Percentiles rank a stretch among this genome's conserved stretches.
These are phyloP conservation scores for Populus tremula DNA, from an alignment of 345 rosid genomes.

Conservation along the genomic window DNA sequence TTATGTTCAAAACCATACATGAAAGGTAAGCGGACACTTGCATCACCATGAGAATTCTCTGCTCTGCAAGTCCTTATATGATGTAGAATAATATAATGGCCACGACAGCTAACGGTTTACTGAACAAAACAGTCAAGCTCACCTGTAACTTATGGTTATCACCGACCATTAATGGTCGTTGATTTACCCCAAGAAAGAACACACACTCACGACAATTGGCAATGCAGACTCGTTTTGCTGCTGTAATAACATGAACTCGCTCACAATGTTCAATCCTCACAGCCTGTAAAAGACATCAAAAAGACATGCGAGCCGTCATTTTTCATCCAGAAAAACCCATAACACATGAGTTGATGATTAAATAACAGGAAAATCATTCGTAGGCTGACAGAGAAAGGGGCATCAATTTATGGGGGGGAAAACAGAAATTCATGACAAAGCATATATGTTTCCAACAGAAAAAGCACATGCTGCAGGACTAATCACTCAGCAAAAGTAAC, in stretches of 20 bases:
- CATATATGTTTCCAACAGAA: neutral
- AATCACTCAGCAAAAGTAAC: neutral
- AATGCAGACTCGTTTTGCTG: conserved; percentile 84
- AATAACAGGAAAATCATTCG: neutral
- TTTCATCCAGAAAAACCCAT: neutral
- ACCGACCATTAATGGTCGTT: conserved; percentile 93
- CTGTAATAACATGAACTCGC: conserved; percentile 91
- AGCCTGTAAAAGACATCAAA: conserved; percentile 52
- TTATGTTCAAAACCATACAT: neutral
- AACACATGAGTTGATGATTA: neutral
- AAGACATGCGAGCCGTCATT: neutral
- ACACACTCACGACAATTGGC: conserved; percentile 96
- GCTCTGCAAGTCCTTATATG: neutral
- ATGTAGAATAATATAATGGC: neutral
- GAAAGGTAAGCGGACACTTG: neutral
- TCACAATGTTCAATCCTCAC: conserved; percentile 95
- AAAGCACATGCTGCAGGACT: neutral
- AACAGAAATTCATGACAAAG: neutral
- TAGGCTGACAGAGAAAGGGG: neutral
- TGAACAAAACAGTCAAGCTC: conserved; percentile 7
- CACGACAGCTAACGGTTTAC: neutral
- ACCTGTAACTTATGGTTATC: conserved; percentile 99
- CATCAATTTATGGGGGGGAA: neutral
- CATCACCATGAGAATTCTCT: neutral
- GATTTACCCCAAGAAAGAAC: conserved; percentile 97